Evolutionary conservation across 164 flowering plant species (phyloP), one percentile per base, ranked within the genome.

Genomic region (Kalanchoe fedtschenkoi): DNA sequence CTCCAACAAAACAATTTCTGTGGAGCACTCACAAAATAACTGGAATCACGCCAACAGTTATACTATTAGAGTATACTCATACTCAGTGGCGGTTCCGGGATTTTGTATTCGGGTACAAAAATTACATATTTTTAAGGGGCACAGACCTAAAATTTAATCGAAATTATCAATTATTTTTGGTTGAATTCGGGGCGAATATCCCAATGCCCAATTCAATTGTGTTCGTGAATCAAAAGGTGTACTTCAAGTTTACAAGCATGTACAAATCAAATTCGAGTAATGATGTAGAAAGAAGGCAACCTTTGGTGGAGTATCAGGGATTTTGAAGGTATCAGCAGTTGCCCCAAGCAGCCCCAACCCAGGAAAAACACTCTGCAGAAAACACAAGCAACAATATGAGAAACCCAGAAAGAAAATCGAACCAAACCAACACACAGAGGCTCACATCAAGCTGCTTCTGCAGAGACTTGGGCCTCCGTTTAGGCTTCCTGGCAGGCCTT

Each of bases 371-470:
- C 38, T 64, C 78, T 78, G 71, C 60, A 69, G 51, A 59, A 10
- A 26, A 51, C 19, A 33, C 55, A 19, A 26, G n/a, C 15, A 33
- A 9, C 44, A 60, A 51, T 29, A 21, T 19, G 16, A 14, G 6
- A 29, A 30, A 30, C 4, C 10, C 33, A 56, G 14, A 1, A 15
- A 30, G 6, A 10, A 56, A 29, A 29, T 24, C 3, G 14, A 32
- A 28, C 60, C 21, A 7, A 34, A 63, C 26, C 33, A 17, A 21
- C 7, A 63, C 6, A 3, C 7, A 5, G 6, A 26, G 15, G 11
- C 80, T 53, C 65, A 84, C 89, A 69, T 82, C 85, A 29, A 85
- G 75, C 37, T 72, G 75, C 58, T 83, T 85, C 82, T 85, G 88
- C 28, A 80, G 72, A 51, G 37, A 75, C 65, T 62, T 81, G 19